These are phyloP conservation scores for Penicillium brevicompactum DNA, from an alignment of 2,329 filamentous ascomycete genomes.

Conservation along the genomic window DNA sequence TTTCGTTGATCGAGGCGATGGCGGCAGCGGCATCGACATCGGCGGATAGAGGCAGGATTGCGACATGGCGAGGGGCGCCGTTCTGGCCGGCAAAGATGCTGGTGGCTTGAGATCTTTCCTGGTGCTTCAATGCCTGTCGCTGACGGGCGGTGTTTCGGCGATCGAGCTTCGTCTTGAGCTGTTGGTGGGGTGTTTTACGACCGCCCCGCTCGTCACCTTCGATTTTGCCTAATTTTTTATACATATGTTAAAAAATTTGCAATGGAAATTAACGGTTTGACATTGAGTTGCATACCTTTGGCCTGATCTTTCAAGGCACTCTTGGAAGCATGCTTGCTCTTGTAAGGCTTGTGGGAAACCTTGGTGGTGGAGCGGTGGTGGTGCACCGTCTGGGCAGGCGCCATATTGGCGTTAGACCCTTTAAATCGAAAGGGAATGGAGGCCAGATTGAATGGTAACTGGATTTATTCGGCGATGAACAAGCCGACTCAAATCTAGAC, in stretches of 20 bases:
- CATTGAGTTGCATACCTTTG: constrained; percentile 65
- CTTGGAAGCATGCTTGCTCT: constrained; percentile 88
- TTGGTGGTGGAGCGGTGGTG: constrained; percentile 95
- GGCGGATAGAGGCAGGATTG: constrained; percentile 79
- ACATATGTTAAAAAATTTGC: constrained; percentile 13
- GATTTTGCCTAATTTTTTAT: constrained; percentile 66
- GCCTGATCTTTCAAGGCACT: constrained; percentile 78
- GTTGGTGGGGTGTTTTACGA: constrained; percentile 89
- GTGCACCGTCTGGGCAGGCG: constrained; percentile 64
- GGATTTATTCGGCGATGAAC: neutral
- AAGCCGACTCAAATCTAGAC: constrained; percentile 2
- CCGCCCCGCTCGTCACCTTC: constrained; percentile 69
- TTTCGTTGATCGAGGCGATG: constrained; percentile 71
- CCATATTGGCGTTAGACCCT: constrained; percentile 70
- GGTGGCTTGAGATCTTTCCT: constrained; percentile 75
- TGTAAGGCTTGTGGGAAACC: constrained; percentile 83
- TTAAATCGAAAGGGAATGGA: constrained; percentile 86
- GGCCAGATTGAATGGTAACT: constrained; percentile 32
- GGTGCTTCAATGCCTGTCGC: constrained; percentile 78
- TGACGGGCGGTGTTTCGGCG: constrained; percentile 94
- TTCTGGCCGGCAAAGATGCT: constrained; percentile 84
- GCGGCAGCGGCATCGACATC: constrained; percentile 69
- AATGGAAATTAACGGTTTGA: neutral
- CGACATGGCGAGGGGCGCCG: constrained; percentile 84
- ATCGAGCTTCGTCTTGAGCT: constrained; percentile 96